Conservation (phyloP, 169 alveolate genomes). For the Besnoitia besnoiti region DNA sequence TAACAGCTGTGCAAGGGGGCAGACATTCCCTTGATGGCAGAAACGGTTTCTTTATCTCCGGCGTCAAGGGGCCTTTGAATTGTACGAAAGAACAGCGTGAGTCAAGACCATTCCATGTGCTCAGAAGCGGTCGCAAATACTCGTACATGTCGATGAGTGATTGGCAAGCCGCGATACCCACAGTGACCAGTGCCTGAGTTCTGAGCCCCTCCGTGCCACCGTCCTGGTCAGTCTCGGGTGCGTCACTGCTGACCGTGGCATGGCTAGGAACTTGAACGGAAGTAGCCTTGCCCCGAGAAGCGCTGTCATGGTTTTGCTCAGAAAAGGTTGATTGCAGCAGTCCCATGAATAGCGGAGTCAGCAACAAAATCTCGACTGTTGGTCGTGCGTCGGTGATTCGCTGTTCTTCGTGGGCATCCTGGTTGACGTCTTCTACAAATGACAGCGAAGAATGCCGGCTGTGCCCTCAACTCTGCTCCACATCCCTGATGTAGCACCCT, state of each 20-base stretch:
- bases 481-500: no score
- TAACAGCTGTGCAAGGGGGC: not conserved
- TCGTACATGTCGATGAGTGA: slow-evolving; percentile 20
- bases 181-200: not conserved
- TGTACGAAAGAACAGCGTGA: not conserved
- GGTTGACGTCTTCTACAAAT: no score
- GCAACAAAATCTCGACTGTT: slow-evolving; percentile 6
- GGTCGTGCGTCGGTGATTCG: not conserved
- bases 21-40: slow-evolving; percentile 25
- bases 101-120: not conserved
- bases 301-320: not conserved
- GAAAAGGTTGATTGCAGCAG: not conserved
- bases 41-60: not conserved
- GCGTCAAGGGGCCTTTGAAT: not conserved
- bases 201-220: not conserved
- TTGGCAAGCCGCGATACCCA: slow-evolving; percentile 1
- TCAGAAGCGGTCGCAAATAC: slow-evolving; percentile 36
- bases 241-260: not conserved
- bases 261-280: not conserved
- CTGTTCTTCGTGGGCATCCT: no score
- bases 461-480: no score
- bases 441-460: no score
- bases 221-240: not conserved
- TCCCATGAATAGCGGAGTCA: slow-evolving; percentile 20
- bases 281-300: not conserved